Evolutionary conservation across 345 rosid genomes (phyloP), one percentile per base, ranked within the genome.

Genomic region (Cochlearia excelsa): DNA sequence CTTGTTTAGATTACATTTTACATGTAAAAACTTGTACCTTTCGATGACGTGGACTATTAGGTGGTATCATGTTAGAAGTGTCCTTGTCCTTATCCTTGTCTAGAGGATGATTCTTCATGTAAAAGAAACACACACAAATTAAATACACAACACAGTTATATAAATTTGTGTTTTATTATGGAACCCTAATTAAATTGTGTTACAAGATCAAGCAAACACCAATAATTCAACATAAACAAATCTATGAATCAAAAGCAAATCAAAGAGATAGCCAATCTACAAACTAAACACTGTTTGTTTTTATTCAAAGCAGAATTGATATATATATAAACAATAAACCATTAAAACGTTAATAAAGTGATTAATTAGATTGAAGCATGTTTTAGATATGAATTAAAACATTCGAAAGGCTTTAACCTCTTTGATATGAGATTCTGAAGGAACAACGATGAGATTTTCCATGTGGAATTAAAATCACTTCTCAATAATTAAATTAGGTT

Each of bases 381-480:
- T 1, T 7, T 30, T 43, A 30, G 23, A 16, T 16, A 16, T 16
- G 23, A 16, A 16, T 16, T 16, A 16, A 16, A 16, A 39, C 31
- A 42, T 3, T 35, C 50, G 46, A 75, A 75, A 75, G 73, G n/a
- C 75, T 16, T 16, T 55, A 54, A 86, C 95, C 97, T 79, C 83
- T 65, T 72, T 72, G 63, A 33, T 51, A 42, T 60, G 71, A 70
- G 83, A 69, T 67, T 71, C 69, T 29, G 65, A 29, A 34, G 59
- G 10, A 58, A 38, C 44, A 61, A 27, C 57, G n/a, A 1, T 57
- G 33, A 5, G 4, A 56, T 23, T 29, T 34, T 30, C 46, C 73
- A 69, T 60, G 33, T 45, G 53, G 35, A 44, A 33, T 31, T 49
- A n/a, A 6, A 42, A 30, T 6, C 40, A 27, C 43, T 68, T n/a